Base-by-base conservation (phyloP, 805 yeast species). In the Candida morakotiae region DNA sequence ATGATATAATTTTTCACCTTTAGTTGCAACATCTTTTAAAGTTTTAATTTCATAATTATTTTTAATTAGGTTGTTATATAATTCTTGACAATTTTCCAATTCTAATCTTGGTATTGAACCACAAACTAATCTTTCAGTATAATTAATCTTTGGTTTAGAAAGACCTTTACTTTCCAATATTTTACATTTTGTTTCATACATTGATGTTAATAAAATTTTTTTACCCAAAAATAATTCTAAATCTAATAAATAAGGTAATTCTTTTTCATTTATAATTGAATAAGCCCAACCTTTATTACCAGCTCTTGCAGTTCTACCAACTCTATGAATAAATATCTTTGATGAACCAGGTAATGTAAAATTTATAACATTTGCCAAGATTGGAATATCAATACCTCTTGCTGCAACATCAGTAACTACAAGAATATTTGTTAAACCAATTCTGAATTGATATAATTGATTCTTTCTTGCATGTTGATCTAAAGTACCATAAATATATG, bases 251-350 rank as follows among this genome's bases (percentile, higher is more conserved):
- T 91, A 93, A 9, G 98, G 96, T 40, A 91, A 62, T 57, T 93
- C 99, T 38, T 77, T 71, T 46, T 88, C 95, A 40, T 80, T 73
- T 6, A 89, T 83, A 42, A 93, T 77, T 2, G 96, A 83, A 58
- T 86, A 93, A 0, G 98, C 99, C 95, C 97, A 88, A 55, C 99
- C 99, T 49, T 75, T 79, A 57, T 87, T 83, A 57, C 99, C 99
- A 7, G 98, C 98, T 74, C 99, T 84, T 9, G 98, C 99, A 31
- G 99, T 93, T 74, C 99, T 82, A 60, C 99, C 99, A 32, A 93
- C 98, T 65, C 99, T 80, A 64, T 93, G 99, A 39, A 93, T 77
- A 61, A 93, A 93, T 41, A 91, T 84, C 61, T 94, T 93, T 3
- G 97, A 87, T 1, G 94, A 82, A 1, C 87, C 83, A 9, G 98